Base-by-base conservation (phyloP, 495 filamentous ascomycete genomes). In the Podospora australis region DNA sequence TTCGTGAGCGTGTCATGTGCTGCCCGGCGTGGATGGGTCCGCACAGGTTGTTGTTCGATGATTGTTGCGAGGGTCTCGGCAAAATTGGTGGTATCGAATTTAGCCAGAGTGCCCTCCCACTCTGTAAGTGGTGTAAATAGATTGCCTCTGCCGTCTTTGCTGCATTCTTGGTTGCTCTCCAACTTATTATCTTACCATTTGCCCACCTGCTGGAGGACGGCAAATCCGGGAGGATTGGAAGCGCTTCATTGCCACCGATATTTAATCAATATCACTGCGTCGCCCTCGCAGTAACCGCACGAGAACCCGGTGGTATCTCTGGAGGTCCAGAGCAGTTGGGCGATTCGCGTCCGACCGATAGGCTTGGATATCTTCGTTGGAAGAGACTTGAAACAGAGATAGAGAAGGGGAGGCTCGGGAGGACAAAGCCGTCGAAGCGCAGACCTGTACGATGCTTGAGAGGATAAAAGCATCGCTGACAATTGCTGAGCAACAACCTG, bases 141-240 rank as follows among this genome's bases (percentile, higher is more conserved):
- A 66, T 64, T 66, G 45, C 39, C 44, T 56, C 47, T 60, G 54
- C 61, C 61, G 61, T 64, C 56, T 60, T 52, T 54, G 50, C 34
- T 53, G 57, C 55, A 53, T 56, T 44, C 50, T 34, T 48, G 47
- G 47, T 55, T 49, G 54, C 52, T 38, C 17, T 53, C 48, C 47
- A 52, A 49, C 49, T 25, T 42, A 53, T 52, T 22, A 38, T 49
- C 44, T 35, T 39, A 24, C 34, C 39, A 46, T 30, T 16, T 10
- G 44, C n/a, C 49, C 41, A 34, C 32, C 32, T 34, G 24, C 26
- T 38, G 43, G 49, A 39, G 21, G 35, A 46, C 35, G 29, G 39
- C 25, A 41, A 39, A 32, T 26, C 41, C 41, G 55, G 48, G 14
- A 49, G 20, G 38, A 43, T 26, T n/a, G 35, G 39, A 41, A 23